Conservation (phyloP, 129 eudicot genomes). For the Chrysanthemum seticuspe region DNA sequence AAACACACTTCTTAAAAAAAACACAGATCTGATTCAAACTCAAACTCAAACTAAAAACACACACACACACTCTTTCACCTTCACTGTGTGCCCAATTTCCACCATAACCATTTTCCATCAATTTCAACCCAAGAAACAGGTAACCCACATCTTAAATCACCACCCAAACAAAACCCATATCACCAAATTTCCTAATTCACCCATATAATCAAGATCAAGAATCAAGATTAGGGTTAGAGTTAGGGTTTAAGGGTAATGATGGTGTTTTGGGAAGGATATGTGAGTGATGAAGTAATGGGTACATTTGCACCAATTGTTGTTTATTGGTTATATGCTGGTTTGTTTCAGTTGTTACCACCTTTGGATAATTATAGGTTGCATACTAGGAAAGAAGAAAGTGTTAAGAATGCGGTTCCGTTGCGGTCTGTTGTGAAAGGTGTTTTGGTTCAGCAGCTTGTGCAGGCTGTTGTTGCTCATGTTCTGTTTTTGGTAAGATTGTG, state of each 20-base stretch:
- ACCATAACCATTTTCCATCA: no score
- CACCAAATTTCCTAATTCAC: no score
- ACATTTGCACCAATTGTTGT: conserved; percentile 78
- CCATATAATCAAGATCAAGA: not conserved
- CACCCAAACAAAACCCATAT: no score
- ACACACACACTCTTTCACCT: no score
- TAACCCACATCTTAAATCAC: no score
- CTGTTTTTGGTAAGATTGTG: conserved; percentile 54
- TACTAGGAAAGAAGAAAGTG: conserved; percentile 59
- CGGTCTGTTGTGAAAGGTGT: conserved; percentile 60
- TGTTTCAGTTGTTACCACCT: conserved; percentile 68
- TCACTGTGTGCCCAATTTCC: no score
- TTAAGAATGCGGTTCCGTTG: conserved; percentile 57
- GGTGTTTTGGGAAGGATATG: conserved; percentile 92
- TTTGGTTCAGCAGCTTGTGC: conserved; percentile 68
- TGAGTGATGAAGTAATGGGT: conserved; percentile 82
- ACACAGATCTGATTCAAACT: no score
- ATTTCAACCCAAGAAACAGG: no score
- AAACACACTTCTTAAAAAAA: no score
- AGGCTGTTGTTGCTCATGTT: conserved; percentile 63
- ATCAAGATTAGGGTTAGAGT: conserved; percentile 10
- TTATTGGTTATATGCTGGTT: conserved; percentile 72
- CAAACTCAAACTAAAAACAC: no score
- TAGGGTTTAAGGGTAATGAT: conserved; percentile 22
- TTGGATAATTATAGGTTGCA: conserved; percentile 68